These are phyloP conservation scores for Penicillium psychrosexuale DNA, from an alignment of 2,329 filamentous ascomycete genomes.

Conservation along the genomic window DNA sequence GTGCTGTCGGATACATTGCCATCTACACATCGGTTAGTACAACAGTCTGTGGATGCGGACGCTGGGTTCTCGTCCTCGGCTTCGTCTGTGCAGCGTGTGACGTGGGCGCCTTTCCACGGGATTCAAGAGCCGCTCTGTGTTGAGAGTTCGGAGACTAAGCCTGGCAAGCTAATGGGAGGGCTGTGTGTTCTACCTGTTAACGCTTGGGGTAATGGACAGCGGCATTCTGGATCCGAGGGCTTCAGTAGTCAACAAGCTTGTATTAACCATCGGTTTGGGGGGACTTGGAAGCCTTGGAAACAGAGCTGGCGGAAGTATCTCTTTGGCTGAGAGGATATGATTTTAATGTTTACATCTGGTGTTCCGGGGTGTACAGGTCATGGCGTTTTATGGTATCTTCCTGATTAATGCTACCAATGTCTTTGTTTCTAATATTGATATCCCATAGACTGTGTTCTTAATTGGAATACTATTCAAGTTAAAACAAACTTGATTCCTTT, in stretches of 20 bases:
- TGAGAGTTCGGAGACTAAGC: constrained; percentile 18
- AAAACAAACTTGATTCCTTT: not conserved
- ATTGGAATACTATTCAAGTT: not conserved
- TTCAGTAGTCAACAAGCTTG: constrained; percentile 31
- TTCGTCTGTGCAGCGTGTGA: constrained; percentile 24
- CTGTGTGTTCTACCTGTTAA: constrained; percentile 89
- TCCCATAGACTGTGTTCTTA: not conserved
- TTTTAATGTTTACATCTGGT: not conserved
- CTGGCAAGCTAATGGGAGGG: constrained; percentile 65
- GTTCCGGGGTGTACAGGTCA: not conserved
- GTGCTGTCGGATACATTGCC: constrained; percentile 30
- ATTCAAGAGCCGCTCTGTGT: constrained; percentile 28
- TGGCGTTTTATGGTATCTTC: not conserved
- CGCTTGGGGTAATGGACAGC: constrained; percentile 38
- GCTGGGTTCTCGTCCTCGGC: constrained; percentile 15
- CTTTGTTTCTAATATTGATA: not conserved
- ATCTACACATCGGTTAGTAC: constrained; percentile 24
- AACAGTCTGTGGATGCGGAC: constrained; percentile 24
- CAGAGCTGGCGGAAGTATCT: constrained; percentile 31
- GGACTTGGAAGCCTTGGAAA: constrained; percentile 38
- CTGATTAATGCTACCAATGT: not conserved
- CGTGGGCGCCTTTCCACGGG: constrained; percentile 35
- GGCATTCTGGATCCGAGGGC: constrained; percentile 30
- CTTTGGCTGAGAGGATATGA: constrained; percentile 21
- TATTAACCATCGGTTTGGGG: constrained; percentile 35